Conservation (phyloP, 306 rosid species). For the Sesbania bispinosa region DNA sequence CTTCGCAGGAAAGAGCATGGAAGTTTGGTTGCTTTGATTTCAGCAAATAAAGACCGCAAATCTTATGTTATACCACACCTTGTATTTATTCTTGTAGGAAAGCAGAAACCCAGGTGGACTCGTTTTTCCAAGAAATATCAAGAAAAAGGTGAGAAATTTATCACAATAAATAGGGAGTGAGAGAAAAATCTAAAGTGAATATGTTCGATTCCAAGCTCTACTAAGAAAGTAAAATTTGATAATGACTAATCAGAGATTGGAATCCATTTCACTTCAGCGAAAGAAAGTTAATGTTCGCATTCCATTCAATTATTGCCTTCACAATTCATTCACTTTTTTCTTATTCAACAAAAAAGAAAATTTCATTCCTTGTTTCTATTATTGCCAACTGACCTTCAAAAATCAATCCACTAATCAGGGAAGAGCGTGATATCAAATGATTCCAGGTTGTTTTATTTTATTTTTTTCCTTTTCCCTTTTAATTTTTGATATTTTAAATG, state of each 20-base stretch:
- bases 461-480: too few relatives aligned
- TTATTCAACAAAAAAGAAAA: too few relatives aligned
- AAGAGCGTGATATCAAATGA: background rate
- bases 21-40: background rate
- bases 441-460: background rate
- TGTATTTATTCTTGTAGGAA: background rate
- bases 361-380: background rate
- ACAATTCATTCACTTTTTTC: background rate
- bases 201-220: background rate
- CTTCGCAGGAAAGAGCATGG: conserved; percentile 12
- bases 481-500: too few relatives aligned
- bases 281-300: too few relatives aligned
- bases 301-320: background rate
- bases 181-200: background rate
- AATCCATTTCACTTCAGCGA: background rate
- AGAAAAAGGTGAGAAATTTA: background rate
- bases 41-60: background rate
- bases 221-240: background rate
- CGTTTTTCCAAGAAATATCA: background rate
- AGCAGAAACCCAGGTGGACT: background rate
- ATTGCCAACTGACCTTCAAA: background rate
- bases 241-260: background rate
- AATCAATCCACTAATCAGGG: too few relatives aligned
- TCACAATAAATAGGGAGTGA: background rate
- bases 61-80: background rate